Conservation (phyloP, 306 rosid species). For the Geum urbanum region DNA sequence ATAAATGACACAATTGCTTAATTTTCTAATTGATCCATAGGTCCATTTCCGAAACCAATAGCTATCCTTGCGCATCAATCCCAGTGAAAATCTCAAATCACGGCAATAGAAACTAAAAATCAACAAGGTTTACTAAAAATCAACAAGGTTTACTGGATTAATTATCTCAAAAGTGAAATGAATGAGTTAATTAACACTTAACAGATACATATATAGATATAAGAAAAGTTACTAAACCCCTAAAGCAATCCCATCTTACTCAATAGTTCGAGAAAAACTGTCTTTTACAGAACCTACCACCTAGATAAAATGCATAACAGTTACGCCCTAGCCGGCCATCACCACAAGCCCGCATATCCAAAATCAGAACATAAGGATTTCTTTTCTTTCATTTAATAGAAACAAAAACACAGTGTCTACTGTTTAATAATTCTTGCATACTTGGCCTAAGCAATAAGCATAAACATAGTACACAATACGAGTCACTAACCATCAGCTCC, state of each 20-base stretch:
- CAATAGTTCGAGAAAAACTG: too few relatives aligned
- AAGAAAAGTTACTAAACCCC: too few relatives aligned
- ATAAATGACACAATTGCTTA: background rate
- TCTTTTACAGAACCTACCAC: too few relatives aligned
- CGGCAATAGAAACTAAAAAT: background rate
- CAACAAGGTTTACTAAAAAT: background rate
- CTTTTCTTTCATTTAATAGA: background rate
- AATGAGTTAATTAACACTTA: too few relatives aligned
- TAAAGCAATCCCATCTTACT: too few relatives aligned
- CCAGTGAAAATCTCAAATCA: background rate
- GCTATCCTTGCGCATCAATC: background rate
- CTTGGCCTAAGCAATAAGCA: background rate
- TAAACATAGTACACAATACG: background rate
- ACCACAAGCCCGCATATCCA: background rate
- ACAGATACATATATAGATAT: too few relatives aligned
- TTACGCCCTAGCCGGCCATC: background rate
- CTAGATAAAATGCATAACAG: too few relatives aligned
- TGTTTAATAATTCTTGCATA: background rate
- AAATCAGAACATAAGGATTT: too few relatives aligned
- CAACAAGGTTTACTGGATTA: background rate
- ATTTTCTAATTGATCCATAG: background rate
- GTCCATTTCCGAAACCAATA: background rate
- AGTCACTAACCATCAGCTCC: constrained; percentile 48
- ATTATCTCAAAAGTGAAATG: too few relatives aligned
- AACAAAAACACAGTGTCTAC: background rate